phyloP scores from a whole-genome alignment of 345 rosid genomes.

The Clausena lansium region DNA sequence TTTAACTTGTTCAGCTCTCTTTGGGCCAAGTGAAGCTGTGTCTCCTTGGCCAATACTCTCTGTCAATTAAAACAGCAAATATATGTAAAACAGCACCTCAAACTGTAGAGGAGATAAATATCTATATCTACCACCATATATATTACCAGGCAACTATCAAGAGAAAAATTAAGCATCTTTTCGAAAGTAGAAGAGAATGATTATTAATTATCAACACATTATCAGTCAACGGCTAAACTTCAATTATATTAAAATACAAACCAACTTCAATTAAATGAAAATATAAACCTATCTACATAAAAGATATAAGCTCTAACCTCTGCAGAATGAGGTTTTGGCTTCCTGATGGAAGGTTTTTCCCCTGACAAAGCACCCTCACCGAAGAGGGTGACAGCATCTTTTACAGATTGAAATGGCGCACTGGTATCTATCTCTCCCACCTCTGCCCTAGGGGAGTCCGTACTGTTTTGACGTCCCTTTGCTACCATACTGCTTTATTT shows the following conservation, averaged over 20 bases:
- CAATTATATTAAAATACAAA: neutral
- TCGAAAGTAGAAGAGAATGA: neutral
- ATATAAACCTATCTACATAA: neutral
- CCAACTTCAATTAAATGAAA: neutral
- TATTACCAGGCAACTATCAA: neutral
- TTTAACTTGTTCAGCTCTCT: slow-evolving; percentile 73
- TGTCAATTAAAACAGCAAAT: slow-evolving; percentile 25
- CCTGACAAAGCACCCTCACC: slow-evolving; percentile 92
- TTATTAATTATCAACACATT: neutral
- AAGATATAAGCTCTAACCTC: slow-evolving; percentile 48
- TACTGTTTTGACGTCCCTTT: slow-evolving; percentile 49
- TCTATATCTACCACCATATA: neutral
- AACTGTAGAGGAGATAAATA: neutral
- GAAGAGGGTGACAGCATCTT: slow-evolving; percentile 85
- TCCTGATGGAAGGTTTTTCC: slow-evolving; percentile 64
- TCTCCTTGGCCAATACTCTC: slow-evolving; percentile 80
- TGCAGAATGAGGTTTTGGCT: slow-evolving; percentile 64
- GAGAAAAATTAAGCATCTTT: neutral
- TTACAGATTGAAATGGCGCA: slow-evolving; percentile 95
- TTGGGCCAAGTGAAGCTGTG: slow-evolving; percentile 80
- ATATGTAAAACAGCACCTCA: neutral
- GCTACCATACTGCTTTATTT: slow-evolving; percentile 57
- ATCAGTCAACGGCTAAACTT: neutral
- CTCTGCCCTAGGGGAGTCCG: slow-evolving; percentile 65
- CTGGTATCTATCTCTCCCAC: slow-evolving; percentile 98